Percentiles rank a stretch among this genome's conserved stretches.
These are phyloP conservation scores for Croton setiger DNA, from an alignment of 441 rosid genomes.

Conservation along the genomic window DNA sequence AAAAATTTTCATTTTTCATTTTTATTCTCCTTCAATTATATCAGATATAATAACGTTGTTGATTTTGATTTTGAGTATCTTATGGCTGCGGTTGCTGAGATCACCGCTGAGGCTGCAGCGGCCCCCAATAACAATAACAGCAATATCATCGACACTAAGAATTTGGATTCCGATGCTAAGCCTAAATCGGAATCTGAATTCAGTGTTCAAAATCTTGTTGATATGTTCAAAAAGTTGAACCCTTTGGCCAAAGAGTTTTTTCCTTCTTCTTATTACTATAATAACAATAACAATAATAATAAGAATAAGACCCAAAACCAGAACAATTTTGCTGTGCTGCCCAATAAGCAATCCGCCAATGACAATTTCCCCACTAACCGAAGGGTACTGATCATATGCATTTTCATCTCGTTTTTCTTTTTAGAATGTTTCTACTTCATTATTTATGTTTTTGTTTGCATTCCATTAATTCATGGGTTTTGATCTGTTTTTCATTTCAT, in stretches of 20 bases:
- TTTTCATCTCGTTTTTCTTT: neutral
- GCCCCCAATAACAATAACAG: slow-evolving; percentile 26
- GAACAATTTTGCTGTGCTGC: slow-evolving; percentile 23
- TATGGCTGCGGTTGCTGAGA: slow-evolving; percentile 74
- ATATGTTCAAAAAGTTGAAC: slow-evolving; percentile 76
- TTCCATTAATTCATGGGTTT: slow-evolving; percentile 10
- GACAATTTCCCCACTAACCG: slow-evolving; percentile 33
- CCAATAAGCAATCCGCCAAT: slow-evolving; percentile 26
- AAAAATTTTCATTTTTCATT: no score
- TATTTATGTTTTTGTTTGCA: neutral
- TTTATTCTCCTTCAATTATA: no score
- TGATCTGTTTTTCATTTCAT: slow-evolving; percentile 4
- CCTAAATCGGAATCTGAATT: slow-evolving; percentile 53
- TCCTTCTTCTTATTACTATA: slow-evolving; percentile 67
- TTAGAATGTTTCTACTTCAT: neutral
- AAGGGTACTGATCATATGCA: slow-evolving; percentile 35
- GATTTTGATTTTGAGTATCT: slow-evolving; percentile 28
- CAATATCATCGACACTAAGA: slow-evolving; percentile 26
- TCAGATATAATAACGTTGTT: no score
- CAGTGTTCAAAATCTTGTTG: slow-evolving; percentile 67
- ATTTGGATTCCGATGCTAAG: slow-evolving; percentile 25
- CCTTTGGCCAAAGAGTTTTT: slow-evolving; percentile 84
- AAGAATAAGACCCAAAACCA: slow-evolving; percentile 22
- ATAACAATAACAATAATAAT: no score
- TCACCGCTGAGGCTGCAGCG: slow-evolving; percentile 33